Evolutionary conservation across 306 rosid species (phyloP).

Genomic region (Begonia masoniana): DNA sequence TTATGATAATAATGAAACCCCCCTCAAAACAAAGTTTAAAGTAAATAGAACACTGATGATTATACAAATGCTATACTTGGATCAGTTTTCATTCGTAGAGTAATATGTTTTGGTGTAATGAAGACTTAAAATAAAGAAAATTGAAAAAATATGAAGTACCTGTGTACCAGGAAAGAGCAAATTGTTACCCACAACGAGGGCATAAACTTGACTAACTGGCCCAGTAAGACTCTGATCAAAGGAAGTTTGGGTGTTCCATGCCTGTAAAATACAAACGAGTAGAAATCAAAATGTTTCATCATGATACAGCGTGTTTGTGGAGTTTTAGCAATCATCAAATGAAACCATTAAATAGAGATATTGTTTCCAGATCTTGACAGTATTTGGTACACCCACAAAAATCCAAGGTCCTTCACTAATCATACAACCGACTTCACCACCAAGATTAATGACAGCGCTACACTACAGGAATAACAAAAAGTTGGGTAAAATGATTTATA

Average conservation of each 20-base stretch:
- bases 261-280: slow-evolving; percentile 35
- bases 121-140: slow-evolving; percentile 1
- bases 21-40: too few species aligned
- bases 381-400: slow-evolving; percentile 76
- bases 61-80: too few species aligned
- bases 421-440: slow-evolving; percentile 94
- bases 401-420: slow-evolving; percentile 93
- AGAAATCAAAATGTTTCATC: neutral
- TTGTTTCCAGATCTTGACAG: slow-evolving; percentile 54
- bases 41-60: too few species aligned
- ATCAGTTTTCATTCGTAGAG: too few species aligned
- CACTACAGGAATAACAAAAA: slow-evolving; percentile 39
- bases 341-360: too few species aligned
- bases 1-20: too few species aligned
- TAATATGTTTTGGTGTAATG: too few species aligned
- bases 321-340: neutral
- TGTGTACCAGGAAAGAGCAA: slow-evolving; percentile 94
- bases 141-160: slow-evolving; percentile 32
- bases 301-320: neutral
- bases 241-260: slow-evolving; percentile 74
- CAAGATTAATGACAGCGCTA: slow-evolving; percentile 43
- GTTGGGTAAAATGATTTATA: neutral
- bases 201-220: slow-evolving; percentile 92
- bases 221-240: slow-evolving; percentile 64
- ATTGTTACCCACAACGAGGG: slow-evolving; percentile 70